These are phyloP conservation scores for Talaromyces sp. DNA, from an alignment of 2,329 filamentous ascomycete genomes.

Conservation along the genomic window DNA sequence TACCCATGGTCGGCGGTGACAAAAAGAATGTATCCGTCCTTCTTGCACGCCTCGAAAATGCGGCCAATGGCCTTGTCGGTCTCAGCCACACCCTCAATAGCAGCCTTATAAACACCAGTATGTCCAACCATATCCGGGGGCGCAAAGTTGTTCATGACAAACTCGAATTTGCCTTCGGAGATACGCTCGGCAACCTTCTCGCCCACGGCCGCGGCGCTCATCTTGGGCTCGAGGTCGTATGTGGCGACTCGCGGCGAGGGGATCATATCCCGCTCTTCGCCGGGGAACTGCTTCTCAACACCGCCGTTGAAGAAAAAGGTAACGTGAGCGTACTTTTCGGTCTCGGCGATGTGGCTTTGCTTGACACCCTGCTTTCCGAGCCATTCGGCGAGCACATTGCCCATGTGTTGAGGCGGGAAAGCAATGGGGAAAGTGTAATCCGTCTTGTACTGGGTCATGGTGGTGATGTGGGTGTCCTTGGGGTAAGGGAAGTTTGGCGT, in stretches of 20 bases:
- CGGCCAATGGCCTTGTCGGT: slow-evolving; percentile 92
- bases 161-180: slow-evolving; percentile 79
- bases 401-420: slow-evolving; percentile 93
- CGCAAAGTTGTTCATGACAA: slow-evolving; percentile 99
- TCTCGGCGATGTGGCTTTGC: slow-evolving; percentile 96
- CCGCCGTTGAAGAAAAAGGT: slow-evolving; percentile 99
- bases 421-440: slow-evolving; percentile 90
- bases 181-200: slow-evolving; percentile 87
- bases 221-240: slow-evolving; percentile 91
- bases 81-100: slow-evolving; percentile 74
- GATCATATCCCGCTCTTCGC: slow-evolving; percentile 89
- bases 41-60: slow-evolving; percentile 90
- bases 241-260: slow-evolving; percentile 88
- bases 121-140: slow-evolving; percentile 99
- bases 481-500: slow-evolving; percentile 89
- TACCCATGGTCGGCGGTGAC: slow-evolving; percentile 91
- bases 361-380: slow-evolving; percentile 80
- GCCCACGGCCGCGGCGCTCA: slow-evolving; percentile 88
- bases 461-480: slow-evolving; percentile 79
- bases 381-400: slow-evolving; percentile 97
- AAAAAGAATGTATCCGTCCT: slow-evolving; percentile 88
- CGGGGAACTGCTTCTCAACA: slow-evolving; percentile 90
- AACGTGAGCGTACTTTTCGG: slow-evolving; percentile 98
- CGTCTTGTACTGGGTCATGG: slow-evolving; percentile 98
- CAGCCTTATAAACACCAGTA: slow-evolving; percentile 94